Conservation (phyloP, 169 alveolate species). For the Plasmodium adleri region DNA sequence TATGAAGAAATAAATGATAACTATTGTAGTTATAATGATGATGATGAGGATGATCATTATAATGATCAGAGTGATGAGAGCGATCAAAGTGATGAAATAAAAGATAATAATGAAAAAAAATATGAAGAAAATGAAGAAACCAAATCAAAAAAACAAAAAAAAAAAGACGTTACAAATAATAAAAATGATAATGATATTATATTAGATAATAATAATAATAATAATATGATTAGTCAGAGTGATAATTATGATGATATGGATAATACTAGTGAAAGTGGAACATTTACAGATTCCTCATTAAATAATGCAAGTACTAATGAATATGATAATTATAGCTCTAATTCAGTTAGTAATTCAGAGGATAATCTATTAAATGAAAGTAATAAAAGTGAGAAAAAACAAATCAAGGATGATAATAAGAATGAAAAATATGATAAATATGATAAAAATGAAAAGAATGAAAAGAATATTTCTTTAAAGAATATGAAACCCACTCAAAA, state of each 20-base stretch:
- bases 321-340: too few species aligned
- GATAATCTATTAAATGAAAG: too few species aligned
- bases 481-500: too few species aligned
- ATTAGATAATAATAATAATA: slow-evolving; percentile 1
- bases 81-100: background rate
- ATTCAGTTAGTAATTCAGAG: too few species aligned
- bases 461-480: too few species aligned
- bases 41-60: background rate
- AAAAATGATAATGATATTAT: slow-evolving; percentile 1
- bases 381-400: too few species aligned
- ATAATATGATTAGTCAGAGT: background rate
- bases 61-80: background rate
- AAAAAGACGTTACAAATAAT: background rate
- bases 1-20: too few species aligned
- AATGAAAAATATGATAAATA: too few species aligned
- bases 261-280: background rate
- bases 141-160: background rate
- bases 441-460: too few species aligned
- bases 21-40: background rate
- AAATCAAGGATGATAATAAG: too few species aligned
- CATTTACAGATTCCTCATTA: too few species aligned
- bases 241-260: background rate
- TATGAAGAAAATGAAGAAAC: background rate
- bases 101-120: background rate
- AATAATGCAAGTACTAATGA: too few species aligned